A percentile compares a stretch with the other conserved stretches of the same genome.
Conservation (phyloP, 257 asterid genomes). For the Solanum sejunctum region DNA sequence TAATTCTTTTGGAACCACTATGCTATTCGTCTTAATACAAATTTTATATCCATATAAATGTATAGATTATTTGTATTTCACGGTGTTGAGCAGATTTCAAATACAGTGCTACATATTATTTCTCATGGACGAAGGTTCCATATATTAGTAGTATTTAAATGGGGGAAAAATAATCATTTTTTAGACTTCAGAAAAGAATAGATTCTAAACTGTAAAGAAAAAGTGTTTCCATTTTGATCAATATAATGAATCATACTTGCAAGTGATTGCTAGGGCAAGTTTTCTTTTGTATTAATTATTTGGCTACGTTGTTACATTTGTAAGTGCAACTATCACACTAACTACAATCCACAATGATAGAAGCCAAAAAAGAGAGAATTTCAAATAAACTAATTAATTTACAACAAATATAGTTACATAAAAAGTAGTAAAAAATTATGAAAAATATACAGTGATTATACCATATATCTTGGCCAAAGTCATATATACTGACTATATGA, state of each 20-base stretch:
- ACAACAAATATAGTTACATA: too few species aligned
- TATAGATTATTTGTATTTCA: background rate
- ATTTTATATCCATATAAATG: background rate
- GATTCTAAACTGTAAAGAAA: background rate
- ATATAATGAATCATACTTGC: background rate
- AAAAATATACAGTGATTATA: too few species aligned
- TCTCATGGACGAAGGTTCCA: background rate
- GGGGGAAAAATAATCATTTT: background rate
- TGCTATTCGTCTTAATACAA: background rate
- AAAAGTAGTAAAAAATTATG: too few species aligned
- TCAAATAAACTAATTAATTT: too few species aligned
- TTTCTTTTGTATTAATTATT: background rate
- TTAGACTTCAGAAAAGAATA: background rate
- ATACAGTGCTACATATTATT: background rate
- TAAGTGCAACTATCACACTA: background rate
- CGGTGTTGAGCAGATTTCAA: background rate
- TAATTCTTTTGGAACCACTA: background rate
- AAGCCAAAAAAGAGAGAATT: too few species aligned
- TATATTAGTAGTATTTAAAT: too few species aligned
- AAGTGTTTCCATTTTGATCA: background rate
- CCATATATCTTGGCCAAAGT: too few species aligned
- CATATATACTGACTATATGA: too few species aligned
- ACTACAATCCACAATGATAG: background rate
- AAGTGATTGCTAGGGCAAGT: background rate
- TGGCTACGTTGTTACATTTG: background rate